Conservation (phyloP, 768 basidiomycete genomes). For the Hypsizygus marmoreus region DNA sequence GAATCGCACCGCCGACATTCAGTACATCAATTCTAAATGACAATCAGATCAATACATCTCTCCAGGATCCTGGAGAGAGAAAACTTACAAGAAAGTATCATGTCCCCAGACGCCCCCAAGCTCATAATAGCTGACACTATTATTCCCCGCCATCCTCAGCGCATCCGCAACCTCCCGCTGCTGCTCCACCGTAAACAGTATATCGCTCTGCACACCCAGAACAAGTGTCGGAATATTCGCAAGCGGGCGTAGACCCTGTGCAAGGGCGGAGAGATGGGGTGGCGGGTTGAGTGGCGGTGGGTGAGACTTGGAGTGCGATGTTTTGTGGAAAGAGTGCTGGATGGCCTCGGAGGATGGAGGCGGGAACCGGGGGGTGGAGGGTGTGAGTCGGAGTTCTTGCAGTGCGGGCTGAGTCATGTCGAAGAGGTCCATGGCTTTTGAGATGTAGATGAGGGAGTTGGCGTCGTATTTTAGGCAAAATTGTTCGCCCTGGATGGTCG, state of each 20-base stretch:
- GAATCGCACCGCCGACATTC: constrained; percentile 19
- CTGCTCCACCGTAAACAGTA: constrained; percentile 96
- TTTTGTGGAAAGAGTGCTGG: constrained; percentile 31
- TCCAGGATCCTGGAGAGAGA: no score
- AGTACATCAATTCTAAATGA: constrained; percentile 16
- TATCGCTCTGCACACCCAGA: constrained; percentile 95
- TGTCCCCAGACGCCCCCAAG: constrained; percentile 99
- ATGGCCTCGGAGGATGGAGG: constrained; percentile 25
- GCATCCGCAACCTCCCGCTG: constrained; percentile 95
- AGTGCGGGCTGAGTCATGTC: constrained; percentile 87
- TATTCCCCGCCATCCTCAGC: constrained; percentile 86
- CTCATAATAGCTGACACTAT: constrained; percentile 92
- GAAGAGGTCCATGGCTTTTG: constrained; percentile 99
- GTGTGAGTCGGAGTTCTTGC: constrained; percentile 59
- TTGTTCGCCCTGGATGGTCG: constrained; percentile 79
- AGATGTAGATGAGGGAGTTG: constrained; percentile 97
- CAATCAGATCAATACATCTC: no score
- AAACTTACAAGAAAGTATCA: constrained; percentile 89
- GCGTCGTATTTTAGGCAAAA: constrained; percentile 99
- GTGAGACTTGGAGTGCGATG: constrained; percentile 67
- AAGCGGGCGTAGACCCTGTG: constrained; percentile 76
- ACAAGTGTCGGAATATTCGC: constrained; percentile 79
- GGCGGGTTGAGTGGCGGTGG: constrained; percentile 74
- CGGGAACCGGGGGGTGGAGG: constrained; percentile 24
- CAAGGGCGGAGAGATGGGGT: constrained; percentile 74